These are phyloP conservation scores for Xylaria arbuscula DNA, from an alignment of 2,329 filamentous ascomycete genomes.

Conservation along the genomic window DNA sequence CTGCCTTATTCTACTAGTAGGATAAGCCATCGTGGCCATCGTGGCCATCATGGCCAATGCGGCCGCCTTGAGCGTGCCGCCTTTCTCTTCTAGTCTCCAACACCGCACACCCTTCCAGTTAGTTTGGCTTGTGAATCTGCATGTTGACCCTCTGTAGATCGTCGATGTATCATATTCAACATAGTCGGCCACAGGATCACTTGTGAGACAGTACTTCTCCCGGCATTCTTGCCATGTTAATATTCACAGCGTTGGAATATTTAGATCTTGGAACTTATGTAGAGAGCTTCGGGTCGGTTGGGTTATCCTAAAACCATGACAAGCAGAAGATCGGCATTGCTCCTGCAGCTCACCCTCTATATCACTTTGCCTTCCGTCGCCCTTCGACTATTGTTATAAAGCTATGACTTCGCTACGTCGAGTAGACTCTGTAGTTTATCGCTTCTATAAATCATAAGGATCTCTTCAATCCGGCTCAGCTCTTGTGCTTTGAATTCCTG, in stretches of 20 bases:
- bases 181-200: constrained; percentile 13
- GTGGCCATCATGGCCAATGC: background rate
- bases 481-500: background rate
- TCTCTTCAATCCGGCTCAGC: constrained; percentile 13
- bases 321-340: constrained; percentile 37
- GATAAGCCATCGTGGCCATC: background rate
- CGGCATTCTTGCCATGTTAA: constrained; percentile 13
- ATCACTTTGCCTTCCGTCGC: constrained; percentile 23
- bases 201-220: constrained; percentile 13
- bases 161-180: background rate
- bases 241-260: constrained; percentile 23
- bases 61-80: no score
- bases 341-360: constrained; percentile 30
- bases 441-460: constrained; percentile 15
- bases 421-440: constrained; percentile 33
- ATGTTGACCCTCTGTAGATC: background rate
- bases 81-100: no score
- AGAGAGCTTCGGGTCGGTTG: constrained; percentile 27
- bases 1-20: background rate
- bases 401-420: constrained; percentile 28
- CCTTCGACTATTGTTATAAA: constrained; percentile 5
- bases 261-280: constrained; percentile 21
- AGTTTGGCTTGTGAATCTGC: constrained; percentile 11
- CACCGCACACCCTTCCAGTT: background rate
- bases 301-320: constrained; percentile 34